Evolutionary conservation across 192 early-diverging fungal genomes (phyloP), one percentile per base, ranked within the genome.

Genomic region (Coemansia sp.): DNA sequence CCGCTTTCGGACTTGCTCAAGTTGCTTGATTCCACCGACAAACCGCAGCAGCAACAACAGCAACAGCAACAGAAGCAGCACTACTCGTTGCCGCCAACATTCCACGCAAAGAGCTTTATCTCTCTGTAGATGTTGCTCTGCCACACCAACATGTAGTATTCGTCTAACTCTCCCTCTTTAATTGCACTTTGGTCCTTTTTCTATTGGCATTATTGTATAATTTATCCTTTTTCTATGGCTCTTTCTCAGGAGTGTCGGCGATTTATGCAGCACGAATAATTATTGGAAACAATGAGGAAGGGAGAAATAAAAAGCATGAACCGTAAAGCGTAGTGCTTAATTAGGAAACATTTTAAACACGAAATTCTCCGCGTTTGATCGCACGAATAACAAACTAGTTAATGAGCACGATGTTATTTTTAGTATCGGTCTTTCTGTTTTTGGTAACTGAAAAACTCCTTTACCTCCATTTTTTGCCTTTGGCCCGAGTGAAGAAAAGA

Each of bases 1-100:
- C 62, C 72, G 32, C 62, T 80, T 52, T 74, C 77, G 0, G 72
- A 74, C 18, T 54, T 80, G 58, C 77, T 80, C 7, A 71, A 61
- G 43, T 61, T 72, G 43, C 37, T 74, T 22, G 68, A 67, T 18
- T 60, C 36, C 49, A 36, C 59, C 12, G 57, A 18, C 41, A 46
- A 52, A 43, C 40, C 57, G 40, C 66, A 46, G 19, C 42, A 63
- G 18, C 62, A 63, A 37, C 19, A 41, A 4, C 19, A 55, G 54
- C 54, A 56, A 0, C 54, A 56, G 54, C 19, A 56, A 7, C 54
- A 58, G 56, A 26, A 58, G 22, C 54, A 55, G 22, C 54, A 26
- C 54, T 43, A 19, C 18, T 56, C 41, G 18, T 21, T 43, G 16
- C 45, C 46, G 9, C 40, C 18, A 42, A 40, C 41, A 15, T 61